Conservation (phyloP, 2,329 filamentous ascomycete genomes). For the Ophiocordyceps camponoti-floridani region DNA sequence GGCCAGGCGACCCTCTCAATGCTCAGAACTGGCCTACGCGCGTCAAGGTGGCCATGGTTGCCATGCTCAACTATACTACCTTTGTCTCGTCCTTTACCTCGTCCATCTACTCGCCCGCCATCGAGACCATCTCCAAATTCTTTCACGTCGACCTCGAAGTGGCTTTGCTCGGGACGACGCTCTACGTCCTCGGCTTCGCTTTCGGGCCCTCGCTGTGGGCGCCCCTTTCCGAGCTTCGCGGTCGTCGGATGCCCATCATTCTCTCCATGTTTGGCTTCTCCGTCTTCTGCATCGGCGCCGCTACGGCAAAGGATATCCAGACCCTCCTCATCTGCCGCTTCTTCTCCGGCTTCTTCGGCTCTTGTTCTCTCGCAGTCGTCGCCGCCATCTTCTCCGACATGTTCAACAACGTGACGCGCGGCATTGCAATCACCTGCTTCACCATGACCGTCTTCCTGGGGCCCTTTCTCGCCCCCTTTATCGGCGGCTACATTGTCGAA, state of each 20-base stretch:
- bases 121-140: conserved; percentile 31
- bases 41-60: conserved; percentile 57
- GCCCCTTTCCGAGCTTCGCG: conserved; percentile 54
- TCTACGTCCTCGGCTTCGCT: conserved; percentile 57
- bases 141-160: conserved; percentile 46
- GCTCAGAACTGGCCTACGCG: conserved; percentile 71
- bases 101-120: conserved; percentile 59
- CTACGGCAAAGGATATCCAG: conserved; percentile 48
- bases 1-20: conserved; percentile 65
- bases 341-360: conserved; percentile 56
- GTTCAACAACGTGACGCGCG: conserved; percentile 45
- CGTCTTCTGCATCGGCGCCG: conserved; percentile 46
- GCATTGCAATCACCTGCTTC: conserved; percentile 26
- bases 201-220: conserved; percentile 57
- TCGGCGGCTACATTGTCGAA: conserved; percentile 48
- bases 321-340: conserved; percentile 56
- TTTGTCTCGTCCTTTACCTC: conserved; percentile 54
- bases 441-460: conserved; percentile 41
- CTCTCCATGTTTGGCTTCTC: conserved; percentile 51
- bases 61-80: conserved; percentile 57
- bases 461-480: conserved; percentile 48
- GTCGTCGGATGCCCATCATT: conserved; percentile 44
- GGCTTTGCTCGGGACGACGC: conserved; percentile 44
- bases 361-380: conserved; percentile 49
- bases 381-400: conserved; percentile 57